Base-by-base conservation (phyloP, 192 early-diverging fungal genomes). In the Gorgonomyces haynaldii region DNA sequence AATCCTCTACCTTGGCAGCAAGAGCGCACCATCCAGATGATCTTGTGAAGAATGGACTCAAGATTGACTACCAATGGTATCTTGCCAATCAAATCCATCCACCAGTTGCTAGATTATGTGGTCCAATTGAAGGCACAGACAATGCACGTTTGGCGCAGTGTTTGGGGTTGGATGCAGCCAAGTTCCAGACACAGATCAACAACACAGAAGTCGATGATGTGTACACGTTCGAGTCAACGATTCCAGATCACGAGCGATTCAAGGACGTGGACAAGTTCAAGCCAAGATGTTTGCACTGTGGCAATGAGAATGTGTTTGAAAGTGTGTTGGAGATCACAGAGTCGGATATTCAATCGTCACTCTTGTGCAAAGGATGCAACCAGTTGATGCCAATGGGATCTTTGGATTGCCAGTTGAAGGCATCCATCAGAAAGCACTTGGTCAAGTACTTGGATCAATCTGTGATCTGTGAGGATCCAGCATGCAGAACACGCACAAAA, bases 21-120 rank as follows among this genome's bases (percentile, higher is more conserved):
- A 65, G 81, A 4, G 89, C 96, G 0, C 74, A 74, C 20, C 88
- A 91, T 55, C 89, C 90, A 0, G 85, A 91, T 25, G 93, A 96
- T 23, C 55, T 95, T 5, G 50, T 37, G 4, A 66, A 62, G 10
- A 54, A 61, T 24, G 24, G 44, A 12, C 62, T 78, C 3, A 66
- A 65, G 7, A 70, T 78, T 0, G 61, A 99, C 57, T 61, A 61
- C 46, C 87, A 96, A 42, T 99, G 93, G 86, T 99, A 99, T 57
- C 58, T 97, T 27, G 70, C 74, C 32, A 85, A 88, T 34, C 94
- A 99, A 59, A 76, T 99, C 0, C 76, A 89, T 50, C 91, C 94
- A 4, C 89, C 39, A 21, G 24, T 42, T 32, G 15, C 38, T 6
- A 17, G 48, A 39, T 22, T 57, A 22, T 35, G 39, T 43, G 29